These are phyloP conservation scores for Piper betle DNA, from an alignment of 164 flowering plant species.

Conservation along the genomic window DNA sequence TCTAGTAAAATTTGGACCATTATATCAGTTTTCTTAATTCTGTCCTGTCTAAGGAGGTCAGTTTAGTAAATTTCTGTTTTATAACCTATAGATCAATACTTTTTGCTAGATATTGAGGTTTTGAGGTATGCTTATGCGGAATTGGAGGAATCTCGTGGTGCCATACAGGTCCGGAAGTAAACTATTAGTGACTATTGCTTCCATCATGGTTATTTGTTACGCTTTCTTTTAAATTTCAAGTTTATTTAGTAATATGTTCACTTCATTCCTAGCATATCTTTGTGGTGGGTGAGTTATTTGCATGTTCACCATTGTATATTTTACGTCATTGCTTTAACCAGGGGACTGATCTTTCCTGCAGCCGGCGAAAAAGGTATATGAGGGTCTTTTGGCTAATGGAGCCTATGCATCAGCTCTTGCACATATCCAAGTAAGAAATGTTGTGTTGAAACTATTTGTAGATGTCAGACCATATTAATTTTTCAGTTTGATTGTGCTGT, in stretches of 20 bases:
- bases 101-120: constrained; percentile 56
- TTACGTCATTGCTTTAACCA: neutral
- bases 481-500: neutral
- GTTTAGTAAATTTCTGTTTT: neutral
- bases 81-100: neutral
- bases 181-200: neutral
- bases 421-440: constrained; percentile 68
- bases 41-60: too few relatives aligned
- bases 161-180: constrained; percentile 44
- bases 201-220: too few relatives aligned
- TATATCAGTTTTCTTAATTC: too few relatives aligned
- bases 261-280: neutral
- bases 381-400: constrained; percentile 63
- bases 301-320: too few relatives aligned
- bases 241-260: neutral
- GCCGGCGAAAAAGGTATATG: constrained; percentile 85
- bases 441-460: neutral
- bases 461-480: neutral
- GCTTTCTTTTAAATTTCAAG: too few relatives aligned
- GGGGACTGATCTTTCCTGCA: constrained; percentile 25
- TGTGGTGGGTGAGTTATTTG: neutral
- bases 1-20: neutral
- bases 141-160: constrained; percentile 91
- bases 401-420: constrained; percentile 54
- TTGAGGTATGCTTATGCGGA: constrained; percentile 92